A percentile compares a stretch with the other conserved stretches of the same genome.
These are phyloP conservation scores for Fusarium pseudonygamai DNA, from an alignment of 2,329 filamentous ascomycete species.

Conservation along the genomic window DNA sequence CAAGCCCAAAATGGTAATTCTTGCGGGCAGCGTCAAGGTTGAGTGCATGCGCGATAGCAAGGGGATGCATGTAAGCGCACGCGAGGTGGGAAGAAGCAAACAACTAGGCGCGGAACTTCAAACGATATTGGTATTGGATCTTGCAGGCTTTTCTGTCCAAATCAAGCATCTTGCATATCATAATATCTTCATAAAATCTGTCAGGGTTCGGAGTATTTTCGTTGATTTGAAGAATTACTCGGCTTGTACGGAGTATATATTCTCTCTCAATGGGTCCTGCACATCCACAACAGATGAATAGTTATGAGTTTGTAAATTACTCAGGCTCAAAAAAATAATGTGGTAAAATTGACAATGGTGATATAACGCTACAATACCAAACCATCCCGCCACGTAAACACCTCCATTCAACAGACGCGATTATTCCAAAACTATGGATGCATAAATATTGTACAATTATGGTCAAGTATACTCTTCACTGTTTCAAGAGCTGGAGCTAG, in stretches of 20 bases:
- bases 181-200: background rate
- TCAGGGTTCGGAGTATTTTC: background rate
- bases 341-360: constrained; percentile 1
- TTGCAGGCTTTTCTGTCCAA: background rate
- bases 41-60: constrained; percentile 4
- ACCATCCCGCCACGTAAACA: constrained; percentile 17
- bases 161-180: background rate
- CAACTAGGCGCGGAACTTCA: background rate
- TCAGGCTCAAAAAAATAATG: background rate
- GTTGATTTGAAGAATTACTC: too few species aligned
- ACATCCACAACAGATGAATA: background rate
- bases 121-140: background rate
- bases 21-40: constrained; percentile 27
- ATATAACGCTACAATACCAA: constrained; percentile 28
- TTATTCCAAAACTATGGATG: constrained; percentile 30
- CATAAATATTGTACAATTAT: constrained; percentile 34
- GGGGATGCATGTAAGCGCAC: constrained; percentile 23
- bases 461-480: constrained; percentile 1
- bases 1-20: constrained; percentile 31
- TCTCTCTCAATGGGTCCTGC: too few species aligned
- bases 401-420: constrained; percentile 10
- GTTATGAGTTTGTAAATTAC: too few species aligned
- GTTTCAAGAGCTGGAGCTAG: constrained; percentile 30
- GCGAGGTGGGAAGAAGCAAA: constrained; percentile 1
- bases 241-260: too few species aligned